Base-by-base conservation (phyloP, 2,329 filamentous ascomycete genomes). In the Colletotrichum sp. region DNA sequence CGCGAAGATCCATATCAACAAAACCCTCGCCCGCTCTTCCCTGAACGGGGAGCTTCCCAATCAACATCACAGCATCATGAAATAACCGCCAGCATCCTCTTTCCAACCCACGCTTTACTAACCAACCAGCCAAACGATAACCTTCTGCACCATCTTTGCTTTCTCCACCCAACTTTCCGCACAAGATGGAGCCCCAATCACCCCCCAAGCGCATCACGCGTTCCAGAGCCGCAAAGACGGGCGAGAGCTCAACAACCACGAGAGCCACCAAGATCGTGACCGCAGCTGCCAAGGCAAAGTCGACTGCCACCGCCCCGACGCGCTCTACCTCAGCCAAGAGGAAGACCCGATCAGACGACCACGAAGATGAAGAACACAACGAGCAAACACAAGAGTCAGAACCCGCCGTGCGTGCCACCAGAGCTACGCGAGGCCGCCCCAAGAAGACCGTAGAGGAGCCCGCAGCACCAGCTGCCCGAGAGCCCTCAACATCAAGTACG, bases 131-230 rank as follows among this genome's bases (percentile, higher is more conserved):
- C 61, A 55, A 32, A 62, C 32, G 19, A 32, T 16, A 64, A 13
- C 30, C 13, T 66, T 70, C 49, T 75, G 25, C 25, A 39, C 57
- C 70, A 71, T 77, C 59, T 67, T 75, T 69, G 57, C 44, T 52
- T 52, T 69, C 61, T 15, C 25, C n/a, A 16, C 13, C 32, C 12
- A 22, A n/a, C 27, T 44, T 44, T 19, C 27, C 22, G 30, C 44
- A 39, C 75, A 71, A 62, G 34, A 91, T 92, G 90, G 89, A 90
- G 78, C 84, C 84, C 69, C 82, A 86, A 78, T 92, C 89, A 75
- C 90, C 91, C 68, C 91, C 90, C 44, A 91, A 91, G 84, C 89
- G 91, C 78, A 88, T 92, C 80, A 92, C 91, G 77, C 89, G 91
- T 68, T 84, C 87, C 62, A 83, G 87, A 74, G 86, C 87, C 36